Evolutionary conservation across 805 yeast genomes (phyloP).

Genomic region (Saccharomyces jurei): DNA sequence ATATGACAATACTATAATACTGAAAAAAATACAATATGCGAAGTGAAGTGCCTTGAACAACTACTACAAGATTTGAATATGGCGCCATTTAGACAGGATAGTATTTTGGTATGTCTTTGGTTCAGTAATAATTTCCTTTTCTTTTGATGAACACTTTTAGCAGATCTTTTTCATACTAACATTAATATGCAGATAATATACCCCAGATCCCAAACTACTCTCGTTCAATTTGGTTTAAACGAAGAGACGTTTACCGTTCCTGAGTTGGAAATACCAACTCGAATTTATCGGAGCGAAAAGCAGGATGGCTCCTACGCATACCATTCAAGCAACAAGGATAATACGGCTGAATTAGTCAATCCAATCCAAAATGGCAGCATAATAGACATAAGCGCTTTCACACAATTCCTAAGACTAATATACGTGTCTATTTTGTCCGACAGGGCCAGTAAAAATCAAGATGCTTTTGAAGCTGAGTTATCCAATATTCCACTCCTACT

Average conservation of each 20-base stretch:
- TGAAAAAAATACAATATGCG: background rate
- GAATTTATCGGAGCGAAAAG: slow-evolving; percentile 45
- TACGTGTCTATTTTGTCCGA: slow-evolving; percentile 38
- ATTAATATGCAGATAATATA: slow-evolving; percentile 44
- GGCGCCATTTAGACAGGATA: slow-evolving; percentile 28
- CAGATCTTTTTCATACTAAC: slow-evolving; percentile 7
- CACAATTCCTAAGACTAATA: slow-evolving; percentile 44
- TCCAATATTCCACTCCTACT: slow-evolving; percentile 61
- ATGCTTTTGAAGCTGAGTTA: slow-evolving; percentile 22
- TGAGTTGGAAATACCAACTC: slow-evolving; percentile 65
- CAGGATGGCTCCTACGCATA: slow-evolving; percentile 29
- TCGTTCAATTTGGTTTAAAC: slow-evolving; percentile 69
- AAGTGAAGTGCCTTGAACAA: background rate
- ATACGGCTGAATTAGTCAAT: slow-evolving; percentile 34
- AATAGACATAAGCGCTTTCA: slow-evolving; percentile 60
- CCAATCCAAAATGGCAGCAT: slow-evolving; percentile 65
- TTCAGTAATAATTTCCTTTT: background rate
- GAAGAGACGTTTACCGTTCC: slow-evolving; percentile 64
- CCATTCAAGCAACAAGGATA: slow-evolving; percentile 24
- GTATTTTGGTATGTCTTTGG: slow-evolving; percentile 19
- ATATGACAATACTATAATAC: background rate
- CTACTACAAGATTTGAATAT: slow-evolving; percentile 4
- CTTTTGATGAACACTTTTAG: background rate
- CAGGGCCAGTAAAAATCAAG: slow-evolving; percentile 16
- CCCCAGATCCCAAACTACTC: slow-evolving; percentile 70